These are phyloP conservation scores for Ciborinia camelliae DNA, from an alignment of 2,329 filamentous ascomycete genomes.

Conservation along the genomic window DNA sequence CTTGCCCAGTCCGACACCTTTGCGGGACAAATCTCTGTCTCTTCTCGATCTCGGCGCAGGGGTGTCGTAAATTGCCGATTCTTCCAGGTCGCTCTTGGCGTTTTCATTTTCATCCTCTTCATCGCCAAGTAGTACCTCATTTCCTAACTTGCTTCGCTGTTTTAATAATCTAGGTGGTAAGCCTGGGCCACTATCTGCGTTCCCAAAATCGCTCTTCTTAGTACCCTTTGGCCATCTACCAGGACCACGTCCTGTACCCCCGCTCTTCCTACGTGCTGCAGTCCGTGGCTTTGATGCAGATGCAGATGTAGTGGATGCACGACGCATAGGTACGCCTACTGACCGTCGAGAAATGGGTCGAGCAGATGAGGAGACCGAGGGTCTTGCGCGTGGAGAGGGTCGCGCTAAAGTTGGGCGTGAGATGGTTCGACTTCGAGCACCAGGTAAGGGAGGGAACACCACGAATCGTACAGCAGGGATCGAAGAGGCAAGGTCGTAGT, in stretches of 20 bases:
- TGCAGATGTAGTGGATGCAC: constrained; percentile 25
- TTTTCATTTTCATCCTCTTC: constrained; percentile 31
- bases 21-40: constrained; percentile 24
- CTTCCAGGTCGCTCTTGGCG: constrained; percentile 25
- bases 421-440: constrained; percentile 42
- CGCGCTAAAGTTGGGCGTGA: constrained; percentile 32
- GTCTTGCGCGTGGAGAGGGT: constrained; percentile 19
- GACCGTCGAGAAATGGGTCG: constrained; percentile 25
- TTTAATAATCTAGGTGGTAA: constrained; percentile 49
- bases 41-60: constrained; percentile 28
- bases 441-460: constrained; percentile 68
- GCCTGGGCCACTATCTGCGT: constrained; percentile 62
- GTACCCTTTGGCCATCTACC: constrained; percentile 66
- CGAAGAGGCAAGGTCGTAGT: constrained; percentile 35
- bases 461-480: constrained; percentile 73
- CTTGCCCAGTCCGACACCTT: constrained; percentile 33
- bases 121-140: constrained; percentile 36
- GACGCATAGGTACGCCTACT: constrained; percentile 1
- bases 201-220: constrained; percentile 65
- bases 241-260: constrained; percentile 61
- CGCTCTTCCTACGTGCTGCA: constrained; percentile 51
- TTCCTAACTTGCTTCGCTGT: constrained; percentile 35
- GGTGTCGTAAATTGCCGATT: constrained; percentile 34
- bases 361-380: constrained; percentile 19
- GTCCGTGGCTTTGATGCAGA: constrained; percentile 31